Base-by-base conservation (phyloP, 169 alveolate species). In the Plasmodium reichenowi region DNA sequence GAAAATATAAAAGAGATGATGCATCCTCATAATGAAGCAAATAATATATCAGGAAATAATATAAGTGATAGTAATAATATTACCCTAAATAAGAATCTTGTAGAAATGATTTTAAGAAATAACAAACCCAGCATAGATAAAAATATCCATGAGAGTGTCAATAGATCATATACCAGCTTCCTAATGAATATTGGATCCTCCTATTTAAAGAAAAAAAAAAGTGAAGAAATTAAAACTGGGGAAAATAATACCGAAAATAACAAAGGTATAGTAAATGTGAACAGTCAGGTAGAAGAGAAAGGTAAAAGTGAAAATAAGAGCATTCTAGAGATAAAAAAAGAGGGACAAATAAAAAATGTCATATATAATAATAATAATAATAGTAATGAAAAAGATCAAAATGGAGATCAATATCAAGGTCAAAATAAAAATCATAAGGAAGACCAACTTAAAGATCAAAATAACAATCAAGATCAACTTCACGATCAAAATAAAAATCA, bases 21-120 rank as follows among this genome's bases (percentile, higher is more conserved):
- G 45, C 66, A 47, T 13, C 32, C 13, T 10, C 10, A 3, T n/a
- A 73, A 48, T 60, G 4, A 56, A 45, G 60, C 48, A 20, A 59
- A 4, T 48, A 48, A 15, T 9, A 6, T 22, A 1, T 17, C 45
- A 15, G 26, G 17, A 2, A 54, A 10, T 24, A 62, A 62, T 10
- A 22, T 2, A 12, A 24, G 13, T 62, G 26, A 62, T 62, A 63
- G n/a, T 20, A 43, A 15, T 43, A 76, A 76, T 38, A 22, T 63
- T 43, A 78, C 56, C 1, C 29, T 78, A 12, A 78, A 78, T 43
- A 64, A 78, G 22, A 58, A 67, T 29, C 3, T 78, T 50, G 54
- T 78, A 32, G 89, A 78, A 66, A 78, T 50, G 76, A 78, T 64
- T 64, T 43, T 78, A 32, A 32, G 89, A 50, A 78, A 78, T 56